A percentile compares a stretch with the other conserved stretches of the same genome.
phyloP scores from a whole-genome alignment of 345 rosid species.

The Boechera stricta region DNA sequence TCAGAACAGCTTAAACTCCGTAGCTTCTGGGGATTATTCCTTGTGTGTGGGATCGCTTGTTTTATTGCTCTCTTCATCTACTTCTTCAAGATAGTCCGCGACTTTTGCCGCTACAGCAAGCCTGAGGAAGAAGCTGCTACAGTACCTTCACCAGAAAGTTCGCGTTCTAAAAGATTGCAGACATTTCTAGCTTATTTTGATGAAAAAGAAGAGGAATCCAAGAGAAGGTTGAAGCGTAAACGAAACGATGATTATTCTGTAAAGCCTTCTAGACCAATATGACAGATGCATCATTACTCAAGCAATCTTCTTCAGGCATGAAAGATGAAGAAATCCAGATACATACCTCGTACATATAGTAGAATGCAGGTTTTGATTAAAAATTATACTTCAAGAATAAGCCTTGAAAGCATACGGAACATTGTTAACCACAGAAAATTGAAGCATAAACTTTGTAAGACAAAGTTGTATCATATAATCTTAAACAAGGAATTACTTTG shows the following conservation, averaged over 20 bases:
- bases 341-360: conserved; percentile 17
- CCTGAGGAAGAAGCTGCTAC: conserved; percentile 45
- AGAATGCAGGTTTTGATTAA: conserved; percentile 25
- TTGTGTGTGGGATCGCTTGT: conserved; percentile 72
- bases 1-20: conserved; percentile 68
- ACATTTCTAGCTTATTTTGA: conserved; percentile 72
- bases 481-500: neutral
- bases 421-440: neutral
- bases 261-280: conserved; percentile 35
- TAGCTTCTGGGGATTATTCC: conserved; percentile 88
- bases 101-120: conserved; percentile 49
- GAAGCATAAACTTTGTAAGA: conserved; percentile 9
- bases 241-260: conserved; percentile 47
- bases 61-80: conserved; percentile 64
- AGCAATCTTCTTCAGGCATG: conserved; percentile 18
- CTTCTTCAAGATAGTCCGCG: conserved; percentile 55
- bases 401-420: conserved; percentile 5
- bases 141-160: conserved; percentile 44
- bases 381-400: conserved; percentile 10
- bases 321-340: conserved; percentile 11
- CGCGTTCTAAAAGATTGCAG: conserved; percentile 59
- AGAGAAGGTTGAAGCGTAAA: conserved; percentile 66
- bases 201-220: conserved; percentile 57
- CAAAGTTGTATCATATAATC: conserved; percentile 16
- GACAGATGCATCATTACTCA: conserved; percentile 14